Conservation (phyloP, 148 eudicot species). For the Rhododendron kiyosumense region DNA sequence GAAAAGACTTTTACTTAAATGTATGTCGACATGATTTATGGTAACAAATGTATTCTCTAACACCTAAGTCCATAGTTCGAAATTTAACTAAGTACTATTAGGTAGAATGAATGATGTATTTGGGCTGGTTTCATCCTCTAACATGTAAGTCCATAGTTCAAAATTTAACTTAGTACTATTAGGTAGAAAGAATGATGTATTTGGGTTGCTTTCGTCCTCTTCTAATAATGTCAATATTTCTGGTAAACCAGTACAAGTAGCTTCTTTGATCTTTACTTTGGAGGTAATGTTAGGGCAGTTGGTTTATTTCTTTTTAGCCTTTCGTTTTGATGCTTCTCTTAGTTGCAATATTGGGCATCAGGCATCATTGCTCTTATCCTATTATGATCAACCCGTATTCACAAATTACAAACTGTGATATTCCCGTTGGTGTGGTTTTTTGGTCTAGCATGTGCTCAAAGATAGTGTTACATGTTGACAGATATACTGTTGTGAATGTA, state of each 20-base stretch:
- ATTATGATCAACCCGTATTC: background rate
- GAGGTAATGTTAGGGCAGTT: background rate
- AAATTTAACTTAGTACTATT: background rate
- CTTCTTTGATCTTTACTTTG: background rate
- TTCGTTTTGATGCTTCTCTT: background rate
- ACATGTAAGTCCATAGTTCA: background rate
- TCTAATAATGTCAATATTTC: background rate
- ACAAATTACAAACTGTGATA: background rate
- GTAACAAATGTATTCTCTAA: background rate
- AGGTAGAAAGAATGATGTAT: background rate
- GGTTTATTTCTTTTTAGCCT: background rate
- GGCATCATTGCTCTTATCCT: background rate
- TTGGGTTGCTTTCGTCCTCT: background rate
- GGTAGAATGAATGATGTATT: background rate
- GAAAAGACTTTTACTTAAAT: background rate
- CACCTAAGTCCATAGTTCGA: background rate
- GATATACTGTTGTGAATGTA: background rate
- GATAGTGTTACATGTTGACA: background rate
- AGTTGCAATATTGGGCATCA: background rate
- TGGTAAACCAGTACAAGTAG: background rate
- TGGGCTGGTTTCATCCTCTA: background rate
- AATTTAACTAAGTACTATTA: background rate
- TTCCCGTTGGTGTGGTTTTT: background rate
- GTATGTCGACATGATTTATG: background rate
- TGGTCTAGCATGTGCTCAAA: background rate